Base-by-base conservation (phyloP, 2,329 filamentous ascomycete genomes). In the Colletotrichum chrysophilum region DNA sequence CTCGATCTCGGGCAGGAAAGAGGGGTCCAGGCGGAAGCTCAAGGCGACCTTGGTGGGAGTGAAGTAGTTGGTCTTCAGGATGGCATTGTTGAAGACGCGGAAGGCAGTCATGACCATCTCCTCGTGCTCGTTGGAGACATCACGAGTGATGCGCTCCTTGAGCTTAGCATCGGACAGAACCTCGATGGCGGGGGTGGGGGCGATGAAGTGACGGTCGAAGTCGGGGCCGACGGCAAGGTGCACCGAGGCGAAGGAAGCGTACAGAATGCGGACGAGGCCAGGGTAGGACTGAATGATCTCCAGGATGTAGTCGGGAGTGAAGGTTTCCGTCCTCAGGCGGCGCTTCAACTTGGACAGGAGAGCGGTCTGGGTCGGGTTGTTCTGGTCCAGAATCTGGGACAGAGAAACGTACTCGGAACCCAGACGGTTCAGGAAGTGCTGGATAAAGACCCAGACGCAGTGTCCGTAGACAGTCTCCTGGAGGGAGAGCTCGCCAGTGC, bases 31-130 rank as follows among this genome's bases (percentile, higher is more conserved):
- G 70, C 97, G 94, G 92, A 99, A 99, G 88, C 96, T 98, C 79
- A 99, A 91, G 12, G 97, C 97, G 52, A 99, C 96, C 90, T 99
- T 99, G 78, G 97, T 99, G 0, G 97, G 97, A 1, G 97, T 99
- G 83, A 93, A 93, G 89, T 97, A 98, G 89, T 99, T 99, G 80
- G 97, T 99, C 91, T 98, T 99, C 79, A 98, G 90, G 61, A 98
- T 93, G 62, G 94, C 92, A 74, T 92, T 93, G 89, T 99, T 99
- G 92, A 99, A 99, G 77, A 97, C 93, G 71, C 95, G 93, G 91
- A 99, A 98, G 18, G 96, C 95, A 56, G 93, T 95, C 95, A 99
- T 97, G 79, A 99, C 97, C 93, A 98, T 97, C 83, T 96, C 94
- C 82, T 99, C 96, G 86, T 99, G 96, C 87, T 99, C 96, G 82